phyloP scores from a whole-genome alignment of 441 rosid species.

The Brassica balearica region DNA sequence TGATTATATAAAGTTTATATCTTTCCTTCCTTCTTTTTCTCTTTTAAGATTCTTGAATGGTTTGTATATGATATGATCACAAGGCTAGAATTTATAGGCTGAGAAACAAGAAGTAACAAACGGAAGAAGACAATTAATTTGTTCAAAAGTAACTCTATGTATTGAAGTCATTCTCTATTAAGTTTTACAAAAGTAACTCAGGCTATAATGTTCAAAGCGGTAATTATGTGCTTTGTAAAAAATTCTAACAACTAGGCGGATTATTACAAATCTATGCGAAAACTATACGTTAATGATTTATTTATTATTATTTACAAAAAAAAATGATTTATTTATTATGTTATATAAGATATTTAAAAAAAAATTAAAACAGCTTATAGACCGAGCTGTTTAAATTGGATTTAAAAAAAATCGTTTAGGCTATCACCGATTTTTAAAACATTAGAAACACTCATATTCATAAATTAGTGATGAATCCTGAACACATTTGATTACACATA shows the following conservation, averaged over 20 bases:
- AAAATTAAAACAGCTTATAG: too few species aligned
- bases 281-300: too few species aligned
- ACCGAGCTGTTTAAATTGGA: too few species aligned
- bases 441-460: neutral
- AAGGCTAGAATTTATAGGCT: neutral
- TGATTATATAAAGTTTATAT: neutral
- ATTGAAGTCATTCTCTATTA: neutral
- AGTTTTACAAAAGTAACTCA: neutral
- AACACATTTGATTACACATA: slow-evolving; percentile 10
- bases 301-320: too few species aligned
- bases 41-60: neutral
- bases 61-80: neutral
- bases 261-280: too few species aligned
- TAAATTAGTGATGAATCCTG: neutral
- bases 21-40: neutral
- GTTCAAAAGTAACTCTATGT: neutral
- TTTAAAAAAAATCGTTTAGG: too few species aligned
- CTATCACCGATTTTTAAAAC: too few species aligned
- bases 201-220: too few species aligned
- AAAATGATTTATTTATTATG: too few species aligned
- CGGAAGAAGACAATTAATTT: neutral
- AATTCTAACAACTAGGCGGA: too few species aligned
- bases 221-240: too few species aligned
- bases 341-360: too few species aligned
- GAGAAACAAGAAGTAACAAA: neutral